Evolutionary conservation across 2,329 filamentous ascomycete genomes (phyloP).

Genomic region (Aspergillus quadricinctus): DNA sequence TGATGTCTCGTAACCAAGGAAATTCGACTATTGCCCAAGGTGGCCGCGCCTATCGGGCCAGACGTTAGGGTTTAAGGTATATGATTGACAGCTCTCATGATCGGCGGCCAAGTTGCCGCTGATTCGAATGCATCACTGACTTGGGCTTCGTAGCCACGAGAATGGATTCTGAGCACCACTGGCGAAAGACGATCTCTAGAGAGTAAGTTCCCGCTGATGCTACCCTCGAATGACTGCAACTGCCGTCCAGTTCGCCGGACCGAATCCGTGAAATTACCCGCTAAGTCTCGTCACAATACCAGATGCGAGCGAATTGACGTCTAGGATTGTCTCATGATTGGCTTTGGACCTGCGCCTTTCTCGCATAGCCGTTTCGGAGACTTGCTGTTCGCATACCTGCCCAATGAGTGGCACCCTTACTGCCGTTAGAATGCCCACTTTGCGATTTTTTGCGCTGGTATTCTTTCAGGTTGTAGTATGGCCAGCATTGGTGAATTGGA

Average conservation of each 20-base stretch:
- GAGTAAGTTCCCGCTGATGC: neutral
- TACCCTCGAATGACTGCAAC: neutral
- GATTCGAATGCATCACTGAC: neutral
- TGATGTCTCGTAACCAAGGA: constrained; percentile 74
- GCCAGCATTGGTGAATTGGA: neutral
- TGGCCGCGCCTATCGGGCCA: constrained; percentile 30
- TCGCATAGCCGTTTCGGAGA: neutral
- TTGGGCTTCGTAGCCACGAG: neutral
- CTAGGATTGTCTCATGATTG: neutral
- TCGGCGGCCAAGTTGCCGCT: neutral
- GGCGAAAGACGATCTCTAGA: neutral
- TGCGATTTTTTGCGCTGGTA: neutral
- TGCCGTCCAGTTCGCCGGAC: neutral
- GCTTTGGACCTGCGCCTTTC: neutral
- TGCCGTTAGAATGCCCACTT: neutral
- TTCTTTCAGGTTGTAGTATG: neutral
- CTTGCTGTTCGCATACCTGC: neutral
- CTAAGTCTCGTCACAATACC: neutral
- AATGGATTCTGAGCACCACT: neutral
- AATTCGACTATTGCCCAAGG: constrained; percentile 50
- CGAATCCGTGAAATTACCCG: neutral
- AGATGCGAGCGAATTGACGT: neutral
- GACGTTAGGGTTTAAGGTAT: constrained; percentile 24
- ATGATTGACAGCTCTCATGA: neutral
- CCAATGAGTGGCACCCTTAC: neutral